Evolutionary conservation across 345 rosid genomes (phyloP), one percentile per base, ranked within the genome.

Genomic region (Zanthoxylum bungeanum): DNA sequence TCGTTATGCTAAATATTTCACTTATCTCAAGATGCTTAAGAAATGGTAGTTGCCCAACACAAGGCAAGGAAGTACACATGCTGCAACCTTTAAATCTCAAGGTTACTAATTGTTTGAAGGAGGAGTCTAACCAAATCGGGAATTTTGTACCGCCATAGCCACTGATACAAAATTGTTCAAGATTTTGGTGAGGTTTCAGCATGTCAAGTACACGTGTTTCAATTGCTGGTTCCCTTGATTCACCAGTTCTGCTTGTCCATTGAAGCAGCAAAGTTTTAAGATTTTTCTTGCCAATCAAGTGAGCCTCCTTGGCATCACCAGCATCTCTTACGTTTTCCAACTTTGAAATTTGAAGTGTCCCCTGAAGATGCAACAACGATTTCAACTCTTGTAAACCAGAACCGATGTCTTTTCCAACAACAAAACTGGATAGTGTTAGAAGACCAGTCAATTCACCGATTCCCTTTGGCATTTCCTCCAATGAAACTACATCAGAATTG

Each of bases 111-210:
- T 60, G 36, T 8, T 44, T 27, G 56, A 76, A 50, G 9, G 62
- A 50, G 50, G 68, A 64, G 71, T 76, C 75, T 14, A 71, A 50
- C 57, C 75, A 76, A 50, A 24, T 14, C 5, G 75, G 75, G 42
- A 62, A 69, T 2, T 17, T 17, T 22, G 56, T 47, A 44, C 92
- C 86, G 33, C 76, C 58, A 68, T 80, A 85, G 21, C 69, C 53
- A 31, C 46, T 63, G 21, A 84, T 80, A 51, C 59, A 28, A 33
- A 87, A 62, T 49, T 22, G 75, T 36, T 60, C 73, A 76, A 87
- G 75, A 60, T 78, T 58, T 53, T 61, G 57, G 60, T 75, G 79
- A 53, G 91, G 87, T 56, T 77, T 81, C 7, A 83, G 79, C 81
- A 64, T 68, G 60, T 72, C 78, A 16, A 87, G 73, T 27, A 83